Conservation (phyloP, 176 grass and related monocot species). For the Oryza rufipogon region DNA sequence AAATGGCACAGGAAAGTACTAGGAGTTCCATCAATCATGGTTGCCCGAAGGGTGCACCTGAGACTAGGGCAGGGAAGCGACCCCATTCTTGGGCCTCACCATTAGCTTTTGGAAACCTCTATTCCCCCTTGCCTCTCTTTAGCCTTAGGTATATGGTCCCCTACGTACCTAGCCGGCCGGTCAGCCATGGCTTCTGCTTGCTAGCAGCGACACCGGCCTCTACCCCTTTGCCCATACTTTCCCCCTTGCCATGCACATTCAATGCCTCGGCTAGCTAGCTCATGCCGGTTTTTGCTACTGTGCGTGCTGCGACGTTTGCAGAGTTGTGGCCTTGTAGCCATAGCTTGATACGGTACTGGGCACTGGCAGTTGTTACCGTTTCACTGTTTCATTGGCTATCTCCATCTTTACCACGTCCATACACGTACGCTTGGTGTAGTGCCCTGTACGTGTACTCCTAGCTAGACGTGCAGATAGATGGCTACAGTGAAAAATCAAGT, state of each 20-base stretch:
- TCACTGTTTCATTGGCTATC: conserved; percentile 48
- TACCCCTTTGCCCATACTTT: conserved; percentile 40
- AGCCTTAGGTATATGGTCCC: conserved; percentile 40
- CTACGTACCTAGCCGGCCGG: conserved; percentile 46
- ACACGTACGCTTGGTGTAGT: neutral
- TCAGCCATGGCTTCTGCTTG: conserved; percentile 52
- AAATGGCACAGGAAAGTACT: conserved; percentile 26
- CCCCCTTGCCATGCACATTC: conserved; percentile 35
- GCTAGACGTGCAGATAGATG: neutral
- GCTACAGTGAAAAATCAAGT: neutral
- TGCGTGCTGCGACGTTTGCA: conserved; percentile 30
- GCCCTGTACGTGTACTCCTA: neutral
- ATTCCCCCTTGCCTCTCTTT: conserved; percentile 62
- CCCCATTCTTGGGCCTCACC: conserved; percentile 66
- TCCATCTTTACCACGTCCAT: neutral
- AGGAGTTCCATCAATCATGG: conserved; percentile 62
- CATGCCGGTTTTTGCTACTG: conserved; percentile 5
- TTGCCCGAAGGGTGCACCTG: conserved; percentile 80
- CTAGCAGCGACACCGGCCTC: too few species aligned
- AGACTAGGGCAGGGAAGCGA: conserved; percentile 55
- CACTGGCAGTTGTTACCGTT: conserved; percentile 39
- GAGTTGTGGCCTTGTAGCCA: conserved; percentile 21
- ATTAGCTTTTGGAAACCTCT: conserved; percentile 92
- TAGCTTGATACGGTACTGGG: neutral
- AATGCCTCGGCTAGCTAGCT: conserved; percentile 22